Conservation (phyloP, 257 asterid species). For the Solanum dulcamara region DNA sequence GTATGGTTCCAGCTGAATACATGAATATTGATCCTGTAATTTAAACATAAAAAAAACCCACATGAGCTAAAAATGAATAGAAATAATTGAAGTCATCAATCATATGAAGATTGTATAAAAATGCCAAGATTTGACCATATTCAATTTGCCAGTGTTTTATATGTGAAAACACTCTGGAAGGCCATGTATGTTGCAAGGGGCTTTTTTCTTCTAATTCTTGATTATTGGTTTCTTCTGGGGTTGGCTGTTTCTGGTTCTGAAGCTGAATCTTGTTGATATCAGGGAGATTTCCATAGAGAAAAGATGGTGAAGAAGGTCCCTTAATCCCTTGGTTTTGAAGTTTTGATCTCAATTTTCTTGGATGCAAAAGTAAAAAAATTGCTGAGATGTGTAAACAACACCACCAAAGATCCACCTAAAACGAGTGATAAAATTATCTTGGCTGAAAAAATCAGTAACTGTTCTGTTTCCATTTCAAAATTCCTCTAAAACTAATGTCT, state of each 20-base stretch:
- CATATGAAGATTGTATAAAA: not conserved
- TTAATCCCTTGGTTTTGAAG: constrained; percentile 48
- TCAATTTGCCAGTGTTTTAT: constrained; percentile 45
- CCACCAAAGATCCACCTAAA: constrained; percentile 11
- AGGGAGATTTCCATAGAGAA: constrained; percentile 47
- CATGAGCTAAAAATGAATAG: not conserved
- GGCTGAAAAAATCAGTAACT: constrained; percentile 6
- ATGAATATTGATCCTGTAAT: constrained; percentile 41
- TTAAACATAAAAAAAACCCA: not conserved
- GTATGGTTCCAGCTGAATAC: constrained; percentile 56
- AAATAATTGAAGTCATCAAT: too few species aligned
- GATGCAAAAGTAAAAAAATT: constrained; percentile 16
- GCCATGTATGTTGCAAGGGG: constrained; percentile 33
- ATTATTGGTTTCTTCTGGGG: not conserved
- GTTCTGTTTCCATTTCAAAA: constrained; percentile 7
- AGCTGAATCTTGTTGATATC: constrained; percentile 29
- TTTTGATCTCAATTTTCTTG: constrained; percentile 29
- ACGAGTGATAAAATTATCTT: constrained; percentile 12
- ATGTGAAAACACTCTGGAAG: constrained; percentile 38
- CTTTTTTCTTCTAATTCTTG: not conserved
- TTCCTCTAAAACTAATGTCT: not conserved
- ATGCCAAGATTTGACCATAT: constrained; percentile 17
- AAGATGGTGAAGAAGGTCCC: constrained; percentile 43
- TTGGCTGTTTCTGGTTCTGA: constrained; percentile 1
- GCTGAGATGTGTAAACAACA: constrained; percentile 10